Evolutionary conservation across 2,329 filamentous ascomycete species (phyloP), one percentile per base, ranked within the genome.

Genomic region (Trichoderma aggressivum): DNA sequence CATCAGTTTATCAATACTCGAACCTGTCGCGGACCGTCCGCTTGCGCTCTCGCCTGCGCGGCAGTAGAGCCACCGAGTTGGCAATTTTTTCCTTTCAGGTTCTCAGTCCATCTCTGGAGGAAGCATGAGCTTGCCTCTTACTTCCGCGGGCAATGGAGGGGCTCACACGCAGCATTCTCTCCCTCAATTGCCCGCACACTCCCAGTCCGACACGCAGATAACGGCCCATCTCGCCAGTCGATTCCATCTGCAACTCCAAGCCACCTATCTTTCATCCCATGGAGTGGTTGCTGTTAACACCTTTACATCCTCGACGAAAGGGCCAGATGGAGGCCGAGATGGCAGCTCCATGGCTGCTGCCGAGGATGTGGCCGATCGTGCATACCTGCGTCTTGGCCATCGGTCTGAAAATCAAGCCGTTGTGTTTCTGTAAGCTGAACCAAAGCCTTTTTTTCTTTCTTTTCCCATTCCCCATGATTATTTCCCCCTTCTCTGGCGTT

Each of bases 231-330:
- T 96, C 73, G 93, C 92, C 76, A 94, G 89, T 80, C 94, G 95
- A 68, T 99, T 97, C 81, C 96, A 99, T 83, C 92, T 97, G 67
- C 92, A 93, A 68, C 85, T 96, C 72, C 94, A 96, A 11, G 97
- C 94, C 0, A 94, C 96, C 67, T 89, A 90, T 62, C 89, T 99
- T 21, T 98, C 94, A 1, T 97, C 94, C 1, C 94, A 98, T 79
- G 96, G 92, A 62, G 87, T 98, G 76, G 91, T 99, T 78, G 92
- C 93, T 66, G 86, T 99, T 74, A 99, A 99, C 84, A 99, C 94
- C 24, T 98, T 97, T 81, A 95, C 93, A 12, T 93, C 93, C 12
- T 95, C 95, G 0, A 88, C 91, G 69, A 94, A 94, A 79, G 95
- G 94, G 26, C 89, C 92, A 5, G 94, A 98, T 92, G 95, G 95